A percentile compares a stretch with the other conserved stretches of the same genome.
Evolutionary conservation across 768 basidiomycete species (phyloP).

Genomic region (Punctularia strigosozonata): DNA sequence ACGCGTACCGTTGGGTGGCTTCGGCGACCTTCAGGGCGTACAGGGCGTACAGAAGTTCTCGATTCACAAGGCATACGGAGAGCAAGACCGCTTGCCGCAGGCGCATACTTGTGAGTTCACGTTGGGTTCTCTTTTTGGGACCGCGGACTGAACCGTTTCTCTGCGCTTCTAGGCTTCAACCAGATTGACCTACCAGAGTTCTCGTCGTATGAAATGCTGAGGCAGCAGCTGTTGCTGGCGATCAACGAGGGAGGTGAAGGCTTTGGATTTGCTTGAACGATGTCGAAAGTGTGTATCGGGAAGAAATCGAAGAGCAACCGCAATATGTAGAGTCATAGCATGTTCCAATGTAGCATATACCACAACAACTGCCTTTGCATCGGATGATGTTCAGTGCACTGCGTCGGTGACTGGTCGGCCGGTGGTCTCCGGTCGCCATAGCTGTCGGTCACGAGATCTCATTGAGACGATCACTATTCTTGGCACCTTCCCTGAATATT

Average conservation of each 20-base stretch:
- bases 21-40: conserved; percentile 89
- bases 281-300: too few species aligned
- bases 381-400: too few species aligned
- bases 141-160: conserved; percentile 4
- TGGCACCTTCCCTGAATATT: too few species aligned
- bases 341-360: too few species aligned
- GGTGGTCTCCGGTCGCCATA: too few species aligned
- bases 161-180: conserved; percentile 59
- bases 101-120: conserved; percentile 72
- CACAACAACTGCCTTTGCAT: too few species aligned
- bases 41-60: conserved; percentile 93
- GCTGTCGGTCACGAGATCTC: too few species aligned
- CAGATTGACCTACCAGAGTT: conserved; percentile 93
- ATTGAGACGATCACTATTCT: too few species aligned
- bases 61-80: conserved; percentile 88
- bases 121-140: conserved; percentile 4
- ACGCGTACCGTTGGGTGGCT: conserved; percentile 88
- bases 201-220: conserved; percentile 91
- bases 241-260: conserved; percentile 96
- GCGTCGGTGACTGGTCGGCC: too few species aligned
- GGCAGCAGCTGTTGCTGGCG: conserved; percentile 80
- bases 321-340: too few species aligned
- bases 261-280: conserved; percentile 74
- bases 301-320: too few species aligned
- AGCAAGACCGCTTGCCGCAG: conserved; percentile 74